phyloP scores from a whole-genome alignment of 2,329 filamentous ascomycete species.

The Neofusicoccum laricinum region DNA sequence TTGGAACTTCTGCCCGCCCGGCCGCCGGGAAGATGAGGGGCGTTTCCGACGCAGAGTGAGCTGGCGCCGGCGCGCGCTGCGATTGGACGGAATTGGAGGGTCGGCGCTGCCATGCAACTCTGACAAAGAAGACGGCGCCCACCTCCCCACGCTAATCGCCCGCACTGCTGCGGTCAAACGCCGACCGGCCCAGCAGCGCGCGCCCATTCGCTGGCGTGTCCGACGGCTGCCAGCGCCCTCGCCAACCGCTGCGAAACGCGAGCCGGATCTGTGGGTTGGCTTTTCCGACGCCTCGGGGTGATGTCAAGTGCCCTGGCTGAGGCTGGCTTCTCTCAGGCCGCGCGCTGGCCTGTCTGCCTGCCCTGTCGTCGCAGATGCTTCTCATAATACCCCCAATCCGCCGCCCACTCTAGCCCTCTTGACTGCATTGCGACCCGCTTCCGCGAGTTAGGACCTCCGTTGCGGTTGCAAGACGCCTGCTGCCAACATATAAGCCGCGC shows the following conservation, averaged over 20 bases:
- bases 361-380: neutral
- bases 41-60: slow-evolving; percentile 8
- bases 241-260: neutral
- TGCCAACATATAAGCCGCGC: neutral
- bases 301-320: slow-evolving; percentile 17
- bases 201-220: slow-evolving; percentile 15
- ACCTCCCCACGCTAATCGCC: slow-evolving; percentile 26
- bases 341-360: slow-evolving; percentile 11
- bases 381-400: slow-evolving; percentile 8
- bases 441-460: neutral
- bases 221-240: slow-evolving; percentile 8
- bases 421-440: slow-evolving; percentile 8
- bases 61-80: neutral
- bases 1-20: neutral
- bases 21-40: neutral
- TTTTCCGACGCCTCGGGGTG: slow-evolving; percentile 14
- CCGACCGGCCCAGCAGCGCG: slow-evolving; percentile 11
- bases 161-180: slow-evolving; percentile 18
- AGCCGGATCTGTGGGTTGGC: slow-evolving; percentile 9
- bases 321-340: slow-evolving; percentile 10
- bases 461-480: neutral
- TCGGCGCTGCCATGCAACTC: slow-evolving; percentile 1
- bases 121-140: neutral
- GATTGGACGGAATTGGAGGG: neutral
- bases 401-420: slow-evolving; percentile 7